Evolutionary conservation across 2,329 filamentous ascomycete species (phyloP).

Genomic region (Taxawa tesnikishii): DNA sequence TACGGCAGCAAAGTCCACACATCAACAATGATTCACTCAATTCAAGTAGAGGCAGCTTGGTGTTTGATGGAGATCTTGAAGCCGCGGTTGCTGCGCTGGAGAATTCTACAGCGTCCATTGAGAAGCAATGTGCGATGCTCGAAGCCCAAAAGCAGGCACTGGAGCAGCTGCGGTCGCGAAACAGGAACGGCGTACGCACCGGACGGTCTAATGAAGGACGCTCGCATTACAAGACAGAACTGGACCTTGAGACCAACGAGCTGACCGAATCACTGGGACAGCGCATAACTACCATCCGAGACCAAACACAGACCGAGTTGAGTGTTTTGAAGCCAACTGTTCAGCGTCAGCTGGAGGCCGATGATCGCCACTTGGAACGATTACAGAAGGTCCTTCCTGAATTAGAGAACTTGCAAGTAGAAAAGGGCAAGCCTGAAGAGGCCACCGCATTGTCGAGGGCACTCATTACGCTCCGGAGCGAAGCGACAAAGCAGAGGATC

Average conservation of each 20-base stretch:
- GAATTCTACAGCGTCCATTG: slow-evolving; percentile 50
- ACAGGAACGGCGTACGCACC: slow-evolving; percentile 4
- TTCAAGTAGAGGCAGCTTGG: slow-evolving; percentile 22
- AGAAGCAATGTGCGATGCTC: slow-evolving; percentile 50
- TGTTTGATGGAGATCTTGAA: slow-evolving; percentile 48
- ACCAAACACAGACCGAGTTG: slow-evolving; percentile 1
- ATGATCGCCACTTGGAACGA: slow-evolving; percentile 53
- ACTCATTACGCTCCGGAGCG: slow-evolving; percentile 25
- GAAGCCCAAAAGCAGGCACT: slow-evolving; percentile 51
- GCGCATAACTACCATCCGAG: slow-evolving; percentile 13
- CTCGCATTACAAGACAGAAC: slow-evolving; percentile 27
- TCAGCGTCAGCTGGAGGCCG: slow-evolving; percentile 29
- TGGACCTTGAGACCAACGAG: slow-evolving; percentile 25
- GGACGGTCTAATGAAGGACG: slow-evolving; percentile 11
- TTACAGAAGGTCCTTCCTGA: slow-evolving; percentile 55
- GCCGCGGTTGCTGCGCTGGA: slow-evolving; percentile 52
- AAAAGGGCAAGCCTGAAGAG: slow-evolving; percentile 23
- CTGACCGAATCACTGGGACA: slow-evolving; percentile 16
- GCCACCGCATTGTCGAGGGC: slow-evolving; percentile 43
- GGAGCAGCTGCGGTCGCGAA: slow-evolving; percentile 38
- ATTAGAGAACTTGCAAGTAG: slow-evolving; percentile 22
- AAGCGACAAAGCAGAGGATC: slow-evolving; percentile 29
- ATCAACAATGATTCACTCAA: neutral
- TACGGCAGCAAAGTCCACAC: slow-evolving; percentile 1
- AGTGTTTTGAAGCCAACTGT: slow-evolving; percentile 1